These are phyloP conservation scores for Solanum ossicruentum DNA, from an alignment of 257 asterid species.

Conservation along the genomic window DNA sequence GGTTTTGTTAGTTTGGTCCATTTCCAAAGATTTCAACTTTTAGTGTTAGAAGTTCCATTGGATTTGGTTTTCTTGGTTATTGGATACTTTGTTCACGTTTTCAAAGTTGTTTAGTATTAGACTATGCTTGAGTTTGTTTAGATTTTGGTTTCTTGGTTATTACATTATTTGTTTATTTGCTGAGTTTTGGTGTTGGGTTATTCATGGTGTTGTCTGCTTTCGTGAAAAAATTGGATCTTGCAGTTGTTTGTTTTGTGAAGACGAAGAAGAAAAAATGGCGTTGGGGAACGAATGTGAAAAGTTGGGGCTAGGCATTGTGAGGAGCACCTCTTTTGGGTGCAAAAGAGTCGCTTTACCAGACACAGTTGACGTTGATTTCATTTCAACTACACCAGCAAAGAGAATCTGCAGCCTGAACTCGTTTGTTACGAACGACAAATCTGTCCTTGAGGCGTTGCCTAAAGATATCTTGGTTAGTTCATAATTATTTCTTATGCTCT, in stretches of 20 bases:
- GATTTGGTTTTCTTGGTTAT: no score
- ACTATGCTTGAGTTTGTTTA: neutral
- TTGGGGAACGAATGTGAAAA: constrained; percentile 5
- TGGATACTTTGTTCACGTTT: neutral
- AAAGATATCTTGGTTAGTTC: constrained; percentile 50
- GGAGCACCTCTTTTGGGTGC: constrained; percentile 48
- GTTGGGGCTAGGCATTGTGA: constrained; percentile 26
- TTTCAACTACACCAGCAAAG: constrained; percentile 11
- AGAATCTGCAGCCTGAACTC: constrained; percentile 18
- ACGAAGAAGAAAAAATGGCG: constrained; percentile 3
- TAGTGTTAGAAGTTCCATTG: neutral
- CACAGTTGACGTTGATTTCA: neutral
- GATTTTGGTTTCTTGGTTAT: neutral
- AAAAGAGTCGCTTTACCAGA: constrained; percentile 32
- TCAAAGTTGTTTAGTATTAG: no score
- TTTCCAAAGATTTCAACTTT: neutral
- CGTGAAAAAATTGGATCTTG: neutral
- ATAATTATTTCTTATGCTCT: neutral
- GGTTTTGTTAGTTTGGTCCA: neutral
- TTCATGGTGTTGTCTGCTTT: neutral
- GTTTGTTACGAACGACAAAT: neutral
- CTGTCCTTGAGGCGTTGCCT: constrained; percentile 47
- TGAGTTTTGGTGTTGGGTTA: neutral
- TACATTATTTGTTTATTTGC: neutral
- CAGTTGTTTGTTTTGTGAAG: neutral